phyloP scores from a whole-genome alignment of 306 rosid genomes.

The Vigna hirtella region DNA sequence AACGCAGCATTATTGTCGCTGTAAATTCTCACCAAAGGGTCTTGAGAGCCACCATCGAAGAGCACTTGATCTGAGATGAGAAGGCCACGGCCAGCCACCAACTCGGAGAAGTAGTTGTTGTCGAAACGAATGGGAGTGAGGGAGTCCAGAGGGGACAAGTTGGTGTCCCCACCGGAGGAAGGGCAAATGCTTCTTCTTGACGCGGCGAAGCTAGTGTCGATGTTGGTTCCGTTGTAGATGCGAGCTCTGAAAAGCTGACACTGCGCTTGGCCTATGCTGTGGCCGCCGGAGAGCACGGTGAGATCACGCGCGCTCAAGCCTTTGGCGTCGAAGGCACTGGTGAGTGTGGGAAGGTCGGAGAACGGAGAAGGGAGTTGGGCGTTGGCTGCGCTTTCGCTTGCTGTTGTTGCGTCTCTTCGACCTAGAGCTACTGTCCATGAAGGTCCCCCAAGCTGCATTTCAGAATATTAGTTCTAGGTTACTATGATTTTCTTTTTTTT shows the following conservation, averaged over 20 bases:
- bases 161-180: slow-evolving; percentile 55
- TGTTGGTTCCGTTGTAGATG: slow-evolving; percentile 76
- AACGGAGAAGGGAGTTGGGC: slow-evolving; percentile 62
- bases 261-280: slow-evolving; percentile 65
- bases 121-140: slow-evolving; percentile 53
- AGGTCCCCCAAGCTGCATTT: slow-evolving; percentile 76
- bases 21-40: slow-evolving; percentile 63
- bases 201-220: slow-evolving; percentile 59
- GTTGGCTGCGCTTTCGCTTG: slow-evolving; percentile 70
- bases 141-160: slow-evolving; percentile 69
- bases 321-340: slow-evolving; percentile 48
- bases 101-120: slow-evolving; percentile 61
- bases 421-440: slow-evolving; percentile 70
- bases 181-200: slow-evolving; percentile 59
- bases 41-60: slow-evolving; percentile 65
- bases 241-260: slow-evolving; percentile 64
- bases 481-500: no score
- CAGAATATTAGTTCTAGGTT: no score
- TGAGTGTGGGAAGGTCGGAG: slow-evolving; percentile 59
- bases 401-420: slow-evolving; percentile 77
- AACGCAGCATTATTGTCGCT: slow-evolving; percentile 47
- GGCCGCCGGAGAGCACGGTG: slow-evolving; percentile 77
- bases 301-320: slow-evolving; percentile 60
- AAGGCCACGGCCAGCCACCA: slow-evolving; percentile 62
- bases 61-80: slow-evolving; percentile 83